Percentiles rank a stretch among this genome's conserved stretches.
phyloP scores from a whole-genome alignment of 345 rosid species.

The Mangifera indica region DNA sequence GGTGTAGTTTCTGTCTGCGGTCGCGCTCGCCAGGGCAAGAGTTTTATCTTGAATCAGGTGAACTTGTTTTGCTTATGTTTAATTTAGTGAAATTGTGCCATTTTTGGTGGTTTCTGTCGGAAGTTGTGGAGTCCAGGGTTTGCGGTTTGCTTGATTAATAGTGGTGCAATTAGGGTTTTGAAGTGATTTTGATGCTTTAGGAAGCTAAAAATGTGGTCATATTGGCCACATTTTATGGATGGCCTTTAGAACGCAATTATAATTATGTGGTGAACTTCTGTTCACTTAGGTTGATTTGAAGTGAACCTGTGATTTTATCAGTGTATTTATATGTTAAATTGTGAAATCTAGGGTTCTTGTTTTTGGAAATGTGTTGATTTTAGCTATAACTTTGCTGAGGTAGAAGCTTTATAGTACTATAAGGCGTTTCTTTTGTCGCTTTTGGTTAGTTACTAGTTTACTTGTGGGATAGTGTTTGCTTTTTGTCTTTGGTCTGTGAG shows the following conservation, averaged over 20 bases:
- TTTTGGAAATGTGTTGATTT: not conserved
- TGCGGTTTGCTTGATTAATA: not conserved
- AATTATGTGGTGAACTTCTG: not conserved
- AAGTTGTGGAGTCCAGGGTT: slow-evolving; percentile 28
- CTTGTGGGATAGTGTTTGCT: not conserved
- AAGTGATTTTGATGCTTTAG: not conserved
- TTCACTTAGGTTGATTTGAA: not conserved
- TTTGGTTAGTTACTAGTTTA: not conserved
- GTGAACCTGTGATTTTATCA: not conserved
- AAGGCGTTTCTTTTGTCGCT: not conserved
- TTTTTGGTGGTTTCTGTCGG: slow-evolving; percentile 7
- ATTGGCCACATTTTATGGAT: not conserved
- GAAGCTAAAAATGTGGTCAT: not conserved
- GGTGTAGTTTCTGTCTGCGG: slow-evolving; percentile 99
- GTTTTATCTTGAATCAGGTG: slow-evolving; percentile 93
- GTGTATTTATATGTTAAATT: not conserved
- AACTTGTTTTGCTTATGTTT: not conserved
- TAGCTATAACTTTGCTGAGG: not conserved
- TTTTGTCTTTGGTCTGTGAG: not conserved
- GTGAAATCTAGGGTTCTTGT: not conserved
- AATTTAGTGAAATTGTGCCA: not conserved
- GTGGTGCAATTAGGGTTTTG: slow-evolving; percentile 14
- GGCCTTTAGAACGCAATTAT: not conserved
- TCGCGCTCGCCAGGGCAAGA: slow-evolving; percentile 97
- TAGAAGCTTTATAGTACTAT: not conserved